Conservation (phyloP, 176 grass and related monocot genomes). For the Musa acuminata region DNA sequence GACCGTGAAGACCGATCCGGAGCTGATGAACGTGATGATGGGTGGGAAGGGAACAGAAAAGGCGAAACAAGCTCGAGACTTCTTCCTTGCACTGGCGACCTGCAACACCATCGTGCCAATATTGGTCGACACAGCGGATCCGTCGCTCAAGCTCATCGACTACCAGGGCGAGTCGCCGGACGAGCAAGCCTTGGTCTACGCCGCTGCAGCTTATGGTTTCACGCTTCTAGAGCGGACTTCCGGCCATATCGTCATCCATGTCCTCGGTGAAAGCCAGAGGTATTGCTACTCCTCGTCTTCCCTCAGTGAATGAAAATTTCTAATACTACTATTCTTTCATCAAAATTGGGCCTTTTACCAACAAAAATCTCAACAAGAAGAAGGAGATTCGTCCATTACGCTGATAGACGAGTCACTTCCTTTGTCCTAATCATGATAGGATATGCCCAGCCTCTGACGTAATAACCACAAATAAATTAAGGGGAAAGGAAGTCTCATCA, state of each 20-base stretch:
- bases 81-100: slow-evolving; percentile 62
- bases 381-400: too few relatives aligned
- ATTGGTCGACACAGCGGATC: slow-evolving; percentile 46
- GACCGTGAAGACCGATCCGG: slow-evolving; percentile 46
- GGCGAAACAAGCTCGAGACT: slow-evolving; percentile 37
- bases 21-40: slow-evolving; percentile 43
- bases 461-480: too few relatives aligned
- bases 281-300: slow-evolving; percentile 24
- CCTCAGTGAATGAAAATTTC: neutral
- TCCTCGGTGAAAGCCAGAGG: slow-evolving; percentile 72
- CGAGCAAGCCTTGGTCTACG: slow-evolving; percentile 79
- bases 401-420: too few relatives aligned
- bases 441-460: too few relatives aligned
- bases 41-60: slow-evolving; percentile 32
- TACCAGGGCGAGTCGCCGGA: slow-evolving; percentile 91
- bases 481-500: too few relatives aligned
- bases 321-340: too few relatives aligned
- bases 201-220: slow-evolving; percentile 79
- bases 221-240: slow-evolving; percentile 77
- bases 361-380: too few relatives aligned
- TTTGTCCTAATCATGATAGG: too few relatives aligned
- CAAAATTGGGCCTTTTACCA: too few relatives aligned
- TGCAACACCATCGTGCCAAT: slow-evolving; percentile 84
- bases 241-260: slow-evolving; percentile 53
- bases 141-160: slow-evolving; percentile 56